These are phyloP conservation scores for Erodium moschatum DNA, from an alignment of 441 rosid genomes.

Conservation along the genomic window DNA sequence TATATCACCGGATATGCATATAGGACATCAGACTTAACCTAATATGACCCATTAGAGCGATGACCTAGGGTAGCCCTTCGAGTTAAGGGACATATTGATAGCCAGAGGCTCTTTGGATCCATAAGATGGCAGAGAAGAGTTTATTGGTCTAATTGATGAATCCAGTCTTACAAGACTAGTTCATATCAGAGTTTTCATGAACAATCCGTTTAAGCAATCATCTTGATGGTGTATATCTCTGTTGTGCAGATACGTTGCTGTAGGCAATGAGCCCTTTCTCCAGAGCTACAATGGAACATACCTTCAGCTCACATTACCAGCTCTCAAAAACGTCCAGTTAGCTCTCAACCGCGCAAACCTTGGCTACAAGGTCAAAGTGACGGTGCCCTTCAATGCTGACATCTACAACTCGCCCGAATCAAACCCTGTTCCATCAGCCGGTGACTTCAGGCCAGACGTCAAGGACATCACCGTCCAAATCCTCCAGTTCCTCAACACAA, in stretches of 20 bases:
- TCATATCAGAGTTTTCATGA: too few species aligned
- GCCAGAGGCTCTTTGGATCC: too few species aligned
- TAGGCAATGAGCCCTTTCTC: constrained; percentile 45
- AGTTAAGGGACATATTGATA: too few species aligned
- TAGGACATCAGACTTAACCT: too few species aligned
- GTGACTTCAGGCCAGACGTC: constrained; percentile 41
- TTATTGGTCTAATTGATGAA: too few species aligned
- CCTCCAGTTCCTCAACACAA: constrained; percentile 35
- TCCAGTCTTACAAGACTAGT: too few species aligned
- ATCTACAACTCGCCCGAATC: constrained; percentile 38
- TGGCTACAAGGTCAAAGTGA: constrained; percentile 29
- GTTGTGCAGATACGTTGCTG: constrained; percentile 41
- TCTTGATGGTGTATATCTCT: not conserved
- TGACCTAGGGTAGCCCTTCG: too few species aligned
- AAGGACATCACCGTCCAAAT: constrained; percentile 36
- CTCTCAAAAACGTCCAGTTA: constrained; percentile 40
- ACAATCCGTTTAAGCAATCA: too few species aligned
- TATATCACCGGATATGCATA: too few species aligned
- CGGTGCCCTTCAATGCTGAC: constrained; percentile 51
- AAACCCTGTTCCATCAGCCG: constrained; percentile 47
- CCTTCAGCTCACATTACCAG: constrained; percentile 37
- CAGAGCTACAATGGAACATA: constrained; percentile 40
- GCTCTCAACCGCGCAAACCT: constrained; percentile 38
- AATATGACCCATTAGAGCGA: too few species aligned
- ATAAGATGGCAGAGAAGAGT: too few species aligned